phyloP scores from a whole-genome alignment of 2,329 filamentous ascomycete genomes.

The Fusarium sulawesiense region DNA sequence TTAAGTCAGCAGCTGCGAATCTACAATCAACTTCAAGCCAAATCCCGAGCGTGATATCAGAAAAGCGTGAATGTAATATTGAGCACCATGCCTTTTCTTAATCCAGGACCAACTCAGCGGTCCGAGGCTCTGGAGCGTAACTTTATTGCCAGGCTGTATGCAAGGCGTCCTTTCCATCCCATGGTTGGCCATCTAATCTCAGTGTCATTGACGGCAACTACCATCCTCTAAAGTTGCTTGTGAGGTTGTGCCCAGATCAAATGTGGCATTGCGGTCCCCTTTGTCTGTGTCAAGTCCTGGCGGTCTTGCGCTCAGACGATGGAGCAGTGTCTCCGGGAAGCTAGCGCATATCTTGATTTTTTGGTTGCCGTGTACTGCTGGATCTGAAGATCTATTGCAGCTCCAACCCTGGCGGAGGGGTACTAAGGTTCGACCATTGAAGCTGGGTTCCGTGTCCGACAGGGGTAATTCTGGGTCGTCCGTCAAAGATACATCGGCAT shows the following conservation, averaged over 20 bases:
- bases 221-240: neutral
- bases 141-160: neutral
- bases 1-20: neutral
- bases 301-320: conserved; percentile 2
- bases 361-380: conserved; percentile 33
- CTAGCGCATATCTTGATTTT: conserved; percentile 11
- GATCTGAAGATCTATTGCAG: conserved; percentile 39
- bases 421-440: conserved; percentile 20
- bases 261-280: conserved; percentile 8
- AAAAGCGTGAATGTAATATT: neutral
- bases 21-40: neutral
- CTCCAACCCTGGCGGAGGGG: conserved; percentile 28
- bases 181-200: neutral
- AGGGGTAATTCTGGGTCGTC: conserved; percentile 14
- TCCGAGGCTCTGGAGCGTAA: neutral
- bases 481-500: conserved; percentile 11
- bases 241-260: conserved; percentile 8
- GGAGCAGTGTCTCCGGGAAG: conserved; percentile 35
- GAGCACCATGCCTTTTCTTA: neutral
- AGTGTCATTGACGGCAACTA: conserved; percentile 9
- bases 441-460: conserved; percentile 1
- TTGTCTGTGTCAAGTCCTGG: neutral
- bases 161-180: neutral
- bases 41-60: neutral
- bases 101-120: neutral